Base-by-base conservation (phyloP, 139 green algal genomes). In the Parachlorella kessleri region DNA sequence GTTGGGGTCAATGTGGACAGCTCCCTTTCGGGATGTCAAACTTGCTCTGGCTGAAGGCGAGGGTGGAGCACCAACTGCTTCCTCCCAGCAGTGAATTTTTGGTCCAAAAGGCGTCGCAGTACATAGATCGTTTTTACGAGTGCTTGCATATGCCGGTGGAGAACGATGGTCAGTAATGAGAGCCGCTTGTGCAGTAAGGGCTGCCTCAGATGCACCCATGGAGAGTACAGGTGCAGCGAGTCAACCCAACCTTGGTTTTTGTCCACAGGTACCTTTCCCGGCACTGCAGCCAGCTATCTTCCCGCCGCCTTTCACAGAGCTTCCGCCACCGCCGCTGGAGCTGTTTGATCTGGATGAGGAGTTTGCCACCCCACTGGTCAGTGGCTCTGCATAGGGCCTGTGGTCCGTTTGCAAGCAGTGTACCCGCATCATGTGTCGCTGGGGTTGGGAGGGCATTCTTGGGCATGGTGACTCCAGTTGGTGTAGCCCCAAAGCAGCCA, bases 311-410 rank as follows among this genome's bases (percentile, higher is more conserved):
- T 88, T 94, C 33, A 64, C 79, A 7, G 93, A 97, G 84, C 93
- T 89, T 7, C 86, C 91, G 26, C 85, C 91, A 33, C 93, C 93
- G 5, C 86, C 86, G 4, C 84, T 97, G 64, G 93, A 97, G 83
- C 91, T 96, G 55, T 97, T 96, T 68, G 93, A 97, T 79, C 81
- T 97, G 42, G 93, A 97, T 68, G 93, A 95, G 65, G 82, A 80
- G 70, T 94, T 97, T 81, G 90, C 89, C 23, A 86, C 80, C 72
- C 83, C 93, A 66, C 82, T 89, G 73, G 89, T 94, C 38, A 66
- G 83, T 40, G 6, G 9, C 35, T 28, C 35, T 39, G 75, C 41
- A 28, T 3, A 28, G 55, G 75, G 48, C 48, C 14, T 59, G 48
- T 18, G 48, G 14, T 59, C 48, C 48, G 21, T 18, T 18, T 28